Evolutionary conservation across 2,329 filamentous ascomycete species (phyloP).

Genomic region (Phialophora tarda): DNA sequence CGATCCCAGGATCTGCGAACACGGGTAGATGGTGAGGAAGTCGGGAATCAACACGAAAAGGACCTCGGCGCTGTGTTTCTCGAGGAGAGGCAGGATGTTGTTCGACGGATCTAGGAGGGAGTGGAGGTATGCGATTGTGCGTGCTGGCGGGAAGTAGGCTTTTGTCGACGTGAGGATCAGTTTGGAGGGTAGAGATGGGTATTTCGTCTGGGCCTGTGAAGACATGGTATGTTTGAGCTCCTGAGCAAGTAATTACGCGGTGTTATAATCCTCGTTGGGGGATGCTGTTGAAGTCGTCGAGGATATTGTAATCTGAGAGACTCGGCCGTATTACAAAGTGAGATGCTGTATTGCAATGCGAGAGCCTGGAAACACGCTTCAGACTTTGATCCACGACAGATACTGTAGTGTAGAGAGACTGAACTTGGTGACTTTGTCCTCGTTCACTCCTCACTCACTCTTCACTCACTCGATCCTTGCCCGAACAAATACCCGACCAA

Average conservation of each 20-base stretch:
- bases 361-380: background rate
- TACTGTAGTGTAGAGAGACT: too few relatives aligned
- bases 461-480: too few relatives aligned
- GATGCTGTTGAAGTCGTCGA: background rate
- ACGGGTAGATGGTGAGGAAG: slow-evolving; percentile 68
- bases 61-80: slow-evolving; percentile 54
- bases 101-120: slow-evolving; percentile 57
- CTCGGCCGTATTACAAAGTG: too few relatives aligned
- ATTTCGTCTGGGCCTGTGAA: slow-evolving; percentile 22
- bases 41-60: slow-evolving; percentile 81
- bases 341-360: background rate
- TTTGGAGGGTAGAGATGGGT: slow-evolving; percentile 58
- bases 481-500: too few relatives aligned
- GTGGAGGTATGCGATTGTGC: slow-evolving; percentile 64
- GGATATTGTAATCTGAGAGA: background rate
- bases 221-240: background rate
- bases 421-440: too few relatives aligned
- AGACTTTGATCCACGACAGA: background rate
- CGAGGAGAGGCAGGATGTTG: slow-evolving; percentile 46
- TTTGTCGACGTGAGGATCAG: slow-evolving; percentile 77
- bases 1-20: slow-evolving; percentile 47
- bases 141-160: slow-evolving; percentile 76
- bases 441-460: too few relatives aligned
- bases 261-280: too few relatives aligned
- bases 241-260: too few relatives aligned